Percentiles rank a stretch among this genome's conserved stretches.
Conservation (phyloP, 768 basidiomycete genomes). For the Tulasnella sp. region DNA sequence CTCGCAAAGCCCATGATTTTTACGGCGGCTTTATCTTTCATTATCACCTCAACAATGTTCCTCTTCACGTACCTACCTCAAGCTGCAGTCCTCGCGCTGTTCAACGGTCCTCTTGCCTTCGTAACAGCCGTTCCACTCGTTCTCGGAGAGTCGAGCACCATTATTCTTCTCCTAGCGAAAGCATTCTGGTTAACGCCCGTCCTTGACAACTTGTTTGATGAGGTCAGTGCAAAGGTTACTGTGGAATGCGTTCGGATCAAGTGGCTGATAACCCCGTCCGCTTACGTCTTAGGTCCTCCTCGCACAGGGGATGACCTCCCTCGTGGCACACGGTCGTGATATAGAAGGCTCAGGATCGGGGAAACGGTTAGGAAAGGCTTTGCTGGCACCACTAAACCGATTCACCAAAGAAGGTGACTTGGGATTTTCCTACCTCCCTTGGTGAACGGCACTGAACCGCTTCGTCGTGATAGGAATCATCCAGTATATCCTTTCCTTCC, state of each 20-base stretch:
- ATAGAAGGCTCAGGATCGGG: constrained; percentile 29
- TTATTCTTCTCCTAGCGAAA: constrained; percentile 40
- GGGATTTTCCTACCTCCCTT: background rate
- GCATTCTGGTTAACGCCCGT: constrained; percentile 41
- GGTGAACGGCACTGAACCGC: constrained; percentile 12
- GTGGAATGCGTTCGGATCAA: background rate
- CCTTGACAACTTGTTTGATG: constrained; percentile 43
- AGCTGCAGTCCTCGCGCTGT: constrained; percentile 52
- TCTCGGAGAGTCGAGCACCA: constrained; percentile 38
- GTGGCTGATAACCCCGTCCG: background rate
- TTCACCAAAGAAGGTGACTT: constrained; percentile 21
- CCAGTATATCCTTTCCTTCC: constrained; percentile 55
- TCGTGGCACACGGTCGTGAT: constrained; percentile 37
- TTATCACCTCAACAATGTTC: constrained; percentile 36
- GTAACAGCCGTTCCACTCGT: constrained; percentile 44
- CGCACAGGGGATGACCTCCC: constrained; percentile 35
- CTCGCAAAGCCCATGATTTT: constrained; percentile 21
- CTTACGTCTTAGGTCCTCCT: constrained; percentile 30
- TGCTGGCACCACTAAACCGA: constrained; percentile 41
- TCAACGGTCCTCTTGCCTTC: constrained; percentile 59
- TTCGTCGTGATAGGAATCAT: constrained; percentile 42
- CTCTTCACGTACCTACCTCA: constrained; percentile 59
- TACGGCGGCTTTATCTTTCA: constrained; percentile 21
- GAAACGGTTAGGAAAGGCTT: constrained; percentile 42
- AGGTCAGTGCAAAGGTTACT: constrained; percentile 28